Base-by-base conservation (phyloP, 306 rosid genomes). In the Vigna radiata region DNA sequence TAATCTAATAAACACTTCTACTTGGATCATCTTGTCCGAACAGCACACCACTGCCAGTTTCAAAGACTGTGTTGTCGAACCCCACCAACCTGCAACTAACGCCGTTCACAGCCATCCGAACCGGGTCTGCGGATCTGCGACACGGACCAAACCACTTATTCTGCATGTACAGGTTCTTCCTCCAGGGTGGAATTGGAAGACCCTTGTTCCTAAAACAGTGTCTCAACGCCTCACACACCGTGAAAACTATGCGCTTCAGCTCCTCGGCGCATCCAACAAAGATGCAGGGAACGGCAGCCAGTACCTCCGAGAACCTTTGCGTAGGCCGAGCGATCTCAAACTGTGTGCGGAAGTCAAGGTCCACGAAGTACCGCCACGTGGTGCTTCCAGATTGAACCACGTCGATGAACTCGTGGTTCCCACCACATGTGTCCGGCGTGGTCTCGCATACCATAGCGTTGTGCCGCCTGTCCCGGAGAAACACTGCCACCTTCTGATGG, bases 131-230 rank as follows among this genome's bases (percentile, higher is more conserved):
- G 0, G 87, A 86, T 69, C 88, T 82, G 7, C 87, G 81, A 82
- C 81, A 82, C 27, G 92, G 77, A 6, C 80, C 92, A 37, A 90
- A 90, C 92, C 94, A 93, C 48, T 93, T 90, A 78, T 82, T 90
- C 64, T 85, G 89, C 88, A 89, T 88, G 61, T 87, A 93, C 44
- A 87, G 88, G 49, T 85, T 87, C 68, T 85, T 93, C 27, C 96
- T 82, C 97, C 96, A 90, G 4, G 97, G 97, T 19, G 97, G 96
- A 58, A 93, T 76, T 56, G 21, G 84, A 2, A 90, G 79, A 2
- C 80, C 87, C 11, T 70, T 84, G 53, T 88, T 85, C 69, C 72
- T 77, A 37, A 93, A 72, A 11, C 96, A 86, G 66, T 70, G 60
- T 79, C 76, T 90, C 2, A 85, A 96, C 44, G 72, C 88, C 70